Conservation (phyloP, 73 alveolate species). For the Tetrahymena borealis region DNA sequence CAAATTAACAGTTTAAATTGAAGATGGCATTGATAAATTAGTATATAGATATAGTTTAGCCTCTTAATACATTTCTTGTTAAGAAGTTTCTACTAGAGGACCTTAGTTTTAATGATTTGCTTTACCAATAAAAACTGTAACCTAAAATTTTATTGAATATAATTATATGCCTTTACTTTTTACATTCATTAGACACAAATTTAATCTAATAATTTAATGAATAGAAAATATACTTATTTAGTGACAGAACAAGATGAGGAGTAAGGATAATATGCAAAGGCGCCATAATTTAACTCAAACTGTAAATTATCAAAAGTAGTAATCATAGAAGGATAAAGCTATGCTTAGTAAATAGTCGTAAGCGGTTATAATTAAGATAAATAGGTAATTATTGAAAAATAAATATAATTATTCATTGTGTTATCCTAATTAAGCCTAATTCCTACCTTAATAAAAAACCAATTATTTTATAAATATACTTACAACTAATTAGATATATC, state of each 20-base stretch:
- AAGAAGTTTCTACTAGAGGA: neutral
- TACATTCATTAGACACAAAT: neutral
- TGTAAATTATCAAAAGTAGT: neutral
- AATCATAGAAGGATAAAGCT: neutral
- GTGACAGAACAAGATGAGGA: neutral
- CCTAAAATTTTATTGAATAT: too few species aligned
- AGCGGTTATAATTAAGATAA: too few species aligned
- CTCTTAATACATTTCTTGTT: neutral
- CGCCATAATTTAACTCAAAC: neutral
- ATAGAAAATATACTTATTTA: neutral
- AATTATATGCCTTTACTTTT: too few species aligned
- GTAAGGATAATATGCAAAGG: neutral
- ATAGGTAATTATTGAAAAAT: neutral
- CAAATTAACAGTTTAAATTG: too few species aligned
- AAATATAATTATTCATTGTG: neutral
- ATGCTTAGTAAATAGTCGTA: too few species aligned
- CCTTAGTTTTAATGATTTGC: neutral
- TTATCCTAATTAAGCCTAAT: neutral
- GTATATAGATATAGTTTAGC: too few species aligned
- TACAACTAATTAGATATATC: neutral
- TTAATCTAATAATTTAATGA: neutral
- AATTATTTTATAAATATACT: neutral
- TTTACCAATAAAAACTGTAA: neutral
- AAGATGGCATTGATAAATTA: too few species aligned
- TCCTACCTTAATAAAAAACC: neutral